Evolutionary conservation across 305 asterid species (phyloP), one percentile per base, ranked within the genome.

Genomic region (Solanum hybrid): DNA sequence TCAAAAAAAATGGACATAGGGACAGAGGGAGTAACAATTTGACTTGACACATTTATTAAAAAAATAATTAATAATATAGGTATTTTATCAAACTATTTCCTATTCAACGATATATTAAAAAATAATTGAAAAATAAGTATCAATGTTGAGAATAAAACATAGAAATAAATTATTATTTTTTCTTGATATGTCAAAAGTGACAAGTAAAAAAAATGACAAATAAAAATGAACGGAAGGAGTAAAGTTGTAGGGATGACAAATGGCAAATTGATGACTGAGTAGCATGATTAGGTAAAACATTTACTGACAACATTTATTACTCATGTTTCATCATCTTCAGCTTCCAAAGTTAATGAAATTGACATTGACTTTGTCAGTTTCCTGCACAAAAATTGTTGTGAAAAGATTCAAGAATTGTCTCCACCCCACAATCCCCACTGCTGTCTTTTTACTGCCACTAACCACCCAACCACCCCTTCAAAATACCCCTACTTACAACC

Each of bases 391-490:
- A 70, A 70, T 24, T 70, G 4, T 10, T 70, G 77, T 70, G 77
- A 70, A 70, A 70, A 27, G 51, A 81, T 81, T 81, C 37, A 82
- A 83, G 87, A 41, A 83, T 83, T 27, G 87, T 83, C 38, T 83
- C 32, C 32, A 34, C 57, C 57, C 57, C 39, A 57, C 85, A 79
- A 79, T 36, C 3, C 24, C 85, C 85, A 79, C 31, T 79, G 4
- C 22, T n/a, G 57, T 79, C 57, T 79, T 79, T 79, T 79, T 70
- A 70, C 41, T 14, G 32, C 72, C 15, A 24, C 70, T 22, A 57
- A 1, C 10, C 72, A 82, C 72, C 70, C 72, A 82, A 26, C 70
- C 72, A 82, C 72, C 70, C 68, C 73, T 61, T 20, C 73, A 20
- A 65, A 22, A 65, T 65, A 81, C 70, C 14, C 80, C 26, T 32